phyloP scores from a whole-genome alignment of 306 rosid genomes.

The Cicer chorassanicum region DNA sequence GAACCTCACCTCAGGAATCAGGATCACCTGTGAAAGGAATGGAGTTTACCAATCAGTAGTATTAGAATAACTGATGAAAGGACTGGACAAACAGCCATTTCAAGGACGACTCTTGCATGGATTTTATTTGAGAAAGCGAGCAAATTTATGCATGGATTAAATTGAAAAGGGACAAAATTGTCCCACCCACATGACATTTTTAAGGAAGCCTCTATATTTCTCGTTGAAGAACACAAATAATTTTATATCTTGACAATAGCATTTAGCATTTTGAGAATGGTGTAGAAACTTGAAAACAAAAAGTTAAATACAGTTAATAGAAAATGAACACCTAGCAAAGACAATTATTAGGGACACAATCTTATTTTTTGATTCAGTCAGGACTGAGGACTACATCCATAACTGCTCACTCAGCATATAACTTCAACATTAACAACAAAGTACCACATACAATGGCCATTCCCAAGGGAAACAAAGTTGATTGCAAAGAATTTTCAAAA shows the following conservation, averaged over 20 bases:
- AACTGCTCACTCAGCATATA: slow-evolving; percentile 13
- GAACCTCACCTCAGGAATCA: slow-evolving; percentile 67
- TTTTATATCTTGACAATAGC: neutral
- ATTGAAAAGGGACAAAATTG: slow-evolving; percentile 30
- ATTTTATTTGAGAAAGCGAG: slow-evolving; percentile 39
- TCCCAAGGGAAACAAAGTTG: slow-evolving; percentile 9
- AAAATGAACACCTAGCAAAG: slow-evolving; percentile 22
- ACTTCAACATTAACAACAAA: neutral
- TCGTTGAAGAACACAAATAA: slow-evolving; percentile 13
- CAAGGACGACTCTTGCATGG: slow-evolving; percentile 50
- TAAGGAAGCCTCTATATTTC: slow-evolving; percentile 12
- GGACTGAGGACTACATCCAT: neutral
- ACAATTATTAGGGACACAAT: slow-evolving; percentile 11
- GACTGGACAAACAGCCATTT: slow-evolving; percentile 48
- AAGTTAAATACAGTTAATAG: neutral
- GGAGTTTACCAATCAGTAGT: slow-evolving; percentile 53
- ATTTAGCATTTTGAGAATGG: slow-evolving; percentile 31
- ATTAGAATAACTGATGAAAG: slow-evolving; percentile 45
- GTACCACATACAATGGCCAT: neutral
- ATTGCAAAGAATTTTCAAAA: neutral
- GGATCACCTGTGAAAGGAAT: slow-evolving; percentile 75
- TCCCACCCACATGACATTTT: neutral
- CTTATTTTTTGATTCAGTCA: neutral
- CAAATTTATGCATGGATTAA: slow-evolving; percentile 36
- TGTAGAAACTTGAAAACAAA: neutral